These are phyloP conservation scores for Coemansia sp. DNA, from an alignment of 192 early-diverging fungal genomes.

Conservation along the genomic window DNA sequence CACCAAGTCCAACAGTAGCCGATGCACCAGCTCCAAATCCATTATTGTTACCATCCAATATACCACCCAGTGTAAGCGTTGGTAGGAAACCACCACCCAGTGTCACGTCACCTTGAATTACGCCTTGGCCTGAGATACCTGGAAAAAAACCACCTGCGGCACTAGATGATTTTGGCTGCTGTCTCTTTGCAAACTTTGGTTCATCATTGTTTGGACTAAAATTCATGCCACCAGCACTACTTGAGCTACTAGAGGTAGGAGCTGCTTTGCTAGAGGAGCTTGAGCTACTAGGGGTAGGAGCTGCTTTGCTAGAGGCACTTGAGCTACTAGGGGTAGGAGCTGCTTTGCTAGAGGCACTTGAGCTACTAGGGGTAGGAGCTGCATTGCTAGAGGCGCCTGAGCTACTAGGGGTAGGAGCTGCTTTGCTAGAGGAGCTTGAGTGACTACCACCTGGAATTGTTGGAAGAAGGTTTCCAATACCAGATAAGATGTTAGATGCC, in stretches of 20 bases:
- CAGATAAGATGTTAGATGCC: too few relatives aligned
- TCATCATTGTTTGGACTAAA: too few relatives aligned
- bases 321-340: background rate
- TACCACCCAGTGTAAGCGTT: conserved; percentile 22
- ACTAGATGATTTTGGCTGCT: too few relatives aligned
- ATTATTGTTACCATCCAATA: conserved; percentile 21
- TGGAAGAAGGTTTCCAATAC: too few relatives aligned
- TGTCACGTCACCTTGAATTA: conserved; percentile 18
- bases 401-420: background rate
- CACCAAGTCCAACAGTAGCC: conserved; percentile 23
- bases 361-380: background rate
- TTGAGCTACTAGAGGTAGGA: too few relatives aligned
- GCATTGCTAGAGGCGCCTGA: conserved; percentile 11
- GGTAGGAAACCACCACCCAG: conserved; percentile 27
- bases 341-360: background rate
- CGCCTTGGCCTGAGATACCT: conserved; percentile 12
- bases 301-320: background rate
- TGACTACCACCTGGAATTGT: too few relatives aligned
- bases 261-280: too few relatives aligned
- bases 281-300: too few relatives aligned
- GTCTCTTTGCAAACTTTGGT: background rate
- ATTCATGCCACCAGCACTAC: too few relatives aligned
- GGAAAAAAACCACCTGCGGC: conserved; percentile 13
- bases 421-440: too few relatives aligned
- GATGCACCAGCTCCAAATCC: conserved; percentile 30